Conservation (phyloP, 1,139 yeast species). For the Blastobotrys indianensis region DNA sequence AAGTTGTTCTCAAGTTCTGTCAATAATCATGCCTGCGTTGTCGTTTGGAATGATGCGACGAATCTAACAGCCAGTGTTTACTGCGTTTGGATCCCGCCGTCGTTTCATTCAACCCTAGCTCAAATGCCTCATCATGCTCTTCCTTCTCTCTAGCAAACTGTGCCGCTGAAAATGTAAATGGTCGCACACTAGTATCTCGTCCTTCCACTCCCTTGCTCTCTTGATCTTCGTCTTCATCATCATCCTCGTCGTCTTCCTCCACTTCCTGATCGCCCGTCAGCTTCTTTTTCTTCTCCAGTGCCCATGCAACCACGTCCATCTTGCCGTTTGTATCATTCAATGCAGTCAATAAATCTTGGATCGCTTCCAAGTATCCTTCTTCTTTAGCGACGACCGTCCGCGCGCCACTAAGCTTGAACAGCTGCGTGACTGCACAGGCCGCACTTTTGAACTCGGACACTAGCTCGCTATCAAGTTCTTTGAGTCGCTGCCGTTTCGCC, state of each 20-base stretch:
- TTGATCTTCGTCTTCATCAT: slow-evolving; percentile 1
- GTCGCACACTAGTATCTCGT: slow-evolving; percentile 5
- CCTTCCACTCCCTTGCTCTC: slow-evolving; percentile 1
- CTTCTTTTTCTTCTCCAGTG: slow-evolving; percentile 17
- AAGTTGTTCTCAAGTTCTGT: too few species aligned
- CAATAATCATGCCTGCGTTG: too few species aligned
- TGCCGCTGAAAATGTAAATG: slow-evolving; percentile 5
- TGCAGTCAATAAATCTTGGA: slow-evolving; percentile 21
- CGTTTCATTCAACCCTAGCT: background rate
- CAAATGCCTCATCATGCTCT: background rate
- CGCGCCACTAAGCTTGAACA: slow-evolving; percentile 28
- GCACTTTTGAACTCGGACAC: slow-evolving; percentile 27
- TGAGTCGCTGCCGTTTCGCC: slow-evolving; percentile 4
- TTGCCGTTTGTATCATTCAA: slow-evolving; percentile 19
- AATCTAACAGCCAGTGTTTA: too few species aligned
- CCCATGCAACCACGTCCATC: slow-evolving; percentile 24
- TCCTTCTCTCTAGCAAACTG: background rate
- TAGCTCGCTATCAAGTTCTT: slow-evolving; percentile 9
- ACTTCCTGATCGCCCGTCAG: slow-evolving; percentile 7
- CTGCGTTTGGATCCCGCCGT: background rate
- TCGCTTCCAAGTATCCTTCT: slow-evolving; percentile 28
- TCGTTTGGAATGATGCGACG: too few species aligned
- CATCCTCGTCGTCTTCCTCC: background rate
- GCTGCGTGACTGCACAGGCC: slow-evolving; percentile 29
- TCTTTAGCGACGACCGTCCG: slow-evolving; percentile 22